These are phyloP conservation scores for Sporisorium reilianum DNA, from an alignment of 1,284 basidiomycete genomes.

Conservation along the genomic window DNA sequence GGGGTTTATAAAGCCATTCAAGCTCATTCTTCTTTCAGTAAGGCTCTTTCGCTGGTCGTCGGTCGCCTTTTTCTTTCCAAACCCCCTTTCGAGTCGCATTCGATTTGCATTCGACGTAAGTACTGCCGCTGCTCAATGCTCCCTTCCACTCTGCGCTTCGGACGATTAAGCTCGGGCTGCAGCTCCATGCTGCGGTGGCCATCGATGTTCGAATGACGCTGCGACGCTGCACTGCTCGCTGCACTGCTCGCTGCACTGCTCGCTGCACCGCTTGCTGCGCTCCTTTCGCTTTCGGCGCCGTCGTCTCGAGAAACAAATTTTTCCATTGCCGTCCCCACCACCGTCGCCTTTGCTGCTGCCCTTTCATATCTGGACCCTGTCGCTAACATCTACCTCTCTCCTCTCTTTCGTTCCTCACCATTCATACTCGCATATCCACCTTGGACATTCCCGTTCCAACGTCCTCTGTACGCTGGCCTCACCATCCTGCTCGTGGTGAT, in stretches of 20 bases:
- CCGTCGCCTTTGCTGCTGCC: background rate
- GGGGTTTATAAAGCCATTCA: too few relatives aligned
- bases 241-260: background rate
- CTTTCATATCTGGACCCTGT: conserved; percentile 19
- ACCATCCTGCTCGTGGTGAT: background rate
- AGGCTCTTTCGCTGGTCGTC: conserved; percentile 40
- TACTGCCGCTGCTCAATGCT: background rate
- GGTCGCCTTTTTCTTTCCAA: conserved; percentile 20
- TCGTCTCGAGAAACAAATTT: conserved; percentile 16
- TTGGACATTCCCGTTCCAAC: background rate
- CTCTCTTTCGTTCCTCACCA: conserved; percentile 1
- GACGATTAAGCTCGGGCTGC: conserved; percentile 5
- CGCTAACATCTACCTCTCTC: conserved; percentile 43
- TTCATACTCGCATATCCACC: background rate
- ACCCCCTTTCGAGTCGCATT: too few relatives aligned
- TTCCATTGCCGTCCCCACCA: conserved; percentile 14
- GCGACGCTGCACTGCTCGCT: background rate
- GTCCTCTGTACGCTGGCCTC: background rate
- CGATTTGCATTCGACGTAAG: conserved; percentile 27
- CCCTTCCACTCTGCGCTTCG: background rate
- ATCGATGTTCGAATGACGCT: conserved; percentile 8
- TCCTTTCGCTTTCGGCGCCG: conserved; percentile 1
- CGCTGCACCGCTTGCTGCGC: background rate
- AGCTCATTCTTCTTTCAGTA: conserved; percentile 6
- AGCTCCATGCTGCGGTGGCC: background rate